Percentiles rank a stretch among this genome's conserved stretches.
These are phyloP conservation scores for Abrus pulchellus DNA, from an alignment of 306 rosid species.

Conservation along the genomic window DNA sequence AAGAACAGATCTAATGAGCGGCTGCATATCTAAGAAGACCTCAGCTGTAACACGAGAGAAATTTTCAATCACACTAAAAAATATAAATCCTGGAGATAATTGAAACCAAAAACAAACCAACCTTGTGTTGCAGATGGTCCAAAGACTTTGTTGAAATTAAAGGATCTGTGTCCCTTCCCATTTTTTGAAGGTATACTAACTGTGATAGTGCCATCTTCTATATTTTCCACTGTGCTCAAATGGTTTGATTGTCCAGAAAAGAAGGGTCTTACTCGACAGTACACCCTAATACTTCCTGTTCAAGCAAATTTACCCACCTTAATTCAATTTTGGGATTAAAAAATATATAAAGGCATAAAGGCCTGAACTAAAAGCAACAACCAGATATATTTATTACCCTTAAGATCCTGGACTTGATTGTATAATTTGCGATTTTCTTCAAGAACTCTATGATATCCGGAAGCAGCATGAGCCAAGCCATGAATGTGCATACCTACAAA, in stretches of 20 bases:
- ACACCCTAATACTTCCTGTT: slow-evolving; percentile 95
- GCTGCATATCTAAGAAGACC: slow-evolving; percentile 90
- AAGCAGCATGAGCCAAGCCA: slow-evolving; percentile 91
- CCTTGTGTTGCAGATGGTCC: slow-evolving; percentile 96
- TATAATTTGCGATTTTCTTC: slow-evolving; percentile 94
- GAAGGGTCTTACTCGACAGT: slow-evolving; percentile 97
- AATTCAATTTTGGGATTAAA: slow-evolving; percentile 18
- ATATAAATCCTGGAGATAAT: slow-evolving; percentile 36
- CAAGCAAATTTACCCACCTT: slow-evolving; percentile 42
- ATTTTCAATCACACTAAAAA: not conserved
- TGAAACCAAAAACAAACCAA: slow-evolving; percentile 48
- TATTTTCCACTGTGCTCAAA: slow-evolving; percentile 75
- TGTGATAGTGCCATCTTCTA: slow-evolving; percentile 82
- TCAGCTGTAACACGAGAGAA: slow-evolving; percentile 68
- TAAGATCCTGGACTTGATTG: slow-evolving; percentile 96
- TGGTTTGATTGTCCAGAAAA: slow-evolving; percentile 70
- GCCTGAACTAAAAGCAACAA: slow-evolving; percentile 36
- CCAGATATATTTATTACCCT: slow-evolving; percentile 65
- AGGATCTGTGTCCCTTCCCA: slow-evolving; percentile 80
- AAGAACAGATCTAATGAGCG: slow-evolving; percentile 88
- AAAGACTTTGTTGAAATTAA: slow-evolving; percentile 90
- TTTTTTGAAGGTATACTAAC: slow-evolving; percentile 76
- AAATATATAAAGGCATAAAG: slow-evolving; percentile 16
- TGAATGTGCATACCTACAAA: slow-evolving; percentile 75
- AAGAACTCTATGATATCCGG: slow-evolving; percentile 94